Base-by-base conservation (phyloP, 805 yeast genomes). In the Sporopachydermia lactativora region DNA sequence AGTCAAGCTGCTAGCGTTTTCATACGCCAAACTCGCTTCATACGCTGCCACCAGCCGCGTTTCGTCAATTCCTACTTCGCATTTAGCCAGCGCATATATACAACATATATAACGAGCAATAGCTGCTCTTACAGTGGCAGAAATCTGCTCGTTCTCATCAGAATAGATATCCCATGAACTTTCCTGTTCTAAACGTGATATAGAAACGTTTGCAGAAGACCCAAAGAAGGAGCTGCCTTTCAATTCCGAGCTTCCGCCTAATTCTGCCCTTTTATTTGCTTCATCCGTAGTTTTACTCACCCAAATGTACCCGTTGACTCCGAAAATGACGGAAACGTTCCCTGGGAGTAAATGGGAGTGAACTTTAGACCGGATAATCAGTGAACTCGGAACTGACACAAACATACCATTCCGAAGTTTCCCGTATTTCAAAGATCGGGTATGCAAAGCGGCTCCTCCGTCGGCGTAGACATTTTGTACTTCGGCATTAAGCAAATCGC, bases 271-370 rank as follows among this genome's bases (percentile, higher is more conserved):
- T 13, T 38, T 42, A 18, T 45, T 47, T 11, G 55, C 52, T 42
- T 40, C 48, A 16, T 59, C 62, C 34, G 54, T 43, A 42, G 92
- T 75, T 54, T 84, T 84, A 52, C 83, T 75, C 40, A 92, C 62
- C 98, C 98, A 92, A 37, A 92, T 72, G 54, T 71, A 89, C 3
- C 99, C 98, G 57, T 94, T 92, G 5, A 89, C 94, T 19, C 99
- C 98, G 36, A 94, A 63, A 39, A 92, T 85, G 38, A 81, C 70
- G 50, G 88, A 85, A 24, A 92, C 84, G 50, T 82, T 83, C n/a
- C 96, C 97, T 1, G 96, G 95, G n/a, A 92, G 66, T 43, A 74
- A 73, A 61, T 83, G 85, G 15, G 88, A 71, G 58, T 92, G 97
- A 50, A 83, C 80, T 52, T 88, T 84, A 3, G 94, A 76, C 53